These are phyloP conservation scores for Aspergillus mulundensis DNA, from an alignment of 495 filamentous ascomycete genomes.

Conservation along the genomic window DNA sequence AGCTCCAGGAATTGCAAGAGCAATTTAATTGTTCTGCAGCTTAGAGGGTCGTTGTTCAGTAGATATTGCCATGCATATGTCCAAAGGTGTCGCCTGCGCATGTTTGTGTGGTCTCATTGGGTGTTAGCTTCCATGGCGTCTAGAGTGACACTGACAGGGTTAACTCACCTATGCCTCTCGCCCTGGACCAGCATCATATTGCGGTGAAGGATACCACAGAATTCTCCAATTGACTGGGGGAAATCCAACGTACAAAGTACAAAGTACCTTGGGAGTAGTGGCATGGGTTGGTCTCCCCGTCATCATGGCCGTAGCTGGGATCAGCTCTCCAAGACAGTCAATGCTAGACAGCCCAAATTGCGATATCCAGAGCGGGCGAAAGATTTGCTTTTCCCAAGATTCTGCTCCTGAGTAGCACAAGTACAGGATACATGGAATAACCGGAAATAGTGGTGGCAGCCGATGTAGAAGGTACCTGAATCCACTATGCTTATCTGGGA, in stretches of 20 bases:
- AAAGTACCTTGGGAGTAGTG: constrained; percentile 1
- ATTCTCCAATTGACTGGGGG: not conserved
- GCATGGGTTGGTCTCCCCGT: not conserved
- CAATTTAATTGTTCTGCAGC: no score
- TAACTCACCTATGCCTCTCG: not conserved
- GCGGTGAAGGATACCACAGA: constrained; percentile 10
- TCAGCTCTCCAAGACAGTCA: not conserved
- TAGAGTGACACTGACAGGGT: constrained; percentile 10
- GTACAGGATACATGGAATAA: constrained; percentile 5
- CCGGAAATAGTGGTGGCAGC: not conserved
- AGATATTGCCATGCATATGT: not conserved
- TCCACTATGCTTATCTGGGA: constrained; percentile 15
- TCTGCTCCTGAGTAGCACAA: constrained; percentile 3
- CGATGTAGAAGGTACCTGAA: constrained; percentile 7
- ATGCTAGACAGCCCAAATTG: not conserved
- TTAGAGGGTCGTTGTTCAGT: not conserved
- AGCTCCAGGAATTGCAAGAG: not conserved
- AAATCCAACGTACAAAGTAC: not conserved
- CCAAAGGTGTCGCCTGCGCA: not conserved
- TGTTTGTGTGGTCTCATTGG: constrained; percentile 5
- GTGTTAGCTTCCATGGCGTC: not conserved
- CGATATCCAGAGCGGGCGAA: not conserved
- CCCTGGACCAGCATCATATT: constrained; percentile 1
- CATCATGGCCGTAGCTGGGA: not conserved
- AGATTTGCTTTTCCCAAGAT: not conserved